Evolutionary conservation across 2,329 filamentous ascomycete genomes (phyloP), one percentile per base, ranked within the genome.

Genomic region (Xylariales sp.): DNA sequence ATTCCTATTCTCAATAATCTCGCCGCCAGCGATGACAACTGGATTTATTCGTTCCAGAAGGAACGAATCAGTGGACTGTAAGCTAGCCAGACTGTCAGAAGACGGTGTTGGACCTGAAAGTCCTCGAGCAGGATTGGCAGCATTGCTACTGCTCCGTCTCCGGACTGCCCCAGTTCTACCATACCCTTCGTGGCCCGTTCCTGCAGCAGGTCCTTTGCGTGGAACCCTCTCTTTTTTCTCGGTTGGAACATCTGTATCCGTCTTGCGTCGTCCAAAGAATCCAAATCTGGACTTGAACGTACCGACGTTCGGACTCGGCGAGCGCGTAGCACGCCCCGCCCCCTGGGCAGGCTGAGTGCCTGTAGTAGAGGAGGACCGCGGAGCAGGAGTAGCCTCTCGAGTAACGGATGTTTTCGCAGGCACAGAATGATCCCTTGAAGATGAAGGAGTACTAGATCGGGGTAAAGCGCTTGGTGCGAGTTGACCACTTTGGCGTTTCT

Each of bases 151-250:
- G 51, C 81, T 88, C 38, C 83, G 76, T 20, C 83, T 75, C 41
- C 81, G 76, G 20, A 67, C 52, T 5, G 72, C 66, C 3, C 81
- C 79, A 40, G 87, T 69, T 40, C 75, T 76, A 1, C 84, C 84
- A 52, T 91, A 90, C 2, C 85, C 85, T 64, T 97, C 91, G 53
- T 97, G 89, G 0, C 91, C 91, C 25, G 91, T 97, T n/a, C 91
- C 91, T 28, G 91, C 91, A 13, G 76, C 79, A 16, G 91, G 91
- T 0, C 91, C 90, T 60, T 88, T 91, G 19, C 85, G 76, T 17
- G 67, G 43, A 6, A 67, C 55, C 45, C 74, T 80, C 7, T 82
- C 79, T 25, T 73, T 70, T 54, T 74, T 79, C n/a, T 81, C 74
- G 1, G 57, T 42, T 10, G 62, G 43, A n/a, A 60, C 56, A 29